phyloP scores from a whole-genome alignment of 2,329 filamentous ascomycete species.

The Fusarium sulawesiense region DNA sequence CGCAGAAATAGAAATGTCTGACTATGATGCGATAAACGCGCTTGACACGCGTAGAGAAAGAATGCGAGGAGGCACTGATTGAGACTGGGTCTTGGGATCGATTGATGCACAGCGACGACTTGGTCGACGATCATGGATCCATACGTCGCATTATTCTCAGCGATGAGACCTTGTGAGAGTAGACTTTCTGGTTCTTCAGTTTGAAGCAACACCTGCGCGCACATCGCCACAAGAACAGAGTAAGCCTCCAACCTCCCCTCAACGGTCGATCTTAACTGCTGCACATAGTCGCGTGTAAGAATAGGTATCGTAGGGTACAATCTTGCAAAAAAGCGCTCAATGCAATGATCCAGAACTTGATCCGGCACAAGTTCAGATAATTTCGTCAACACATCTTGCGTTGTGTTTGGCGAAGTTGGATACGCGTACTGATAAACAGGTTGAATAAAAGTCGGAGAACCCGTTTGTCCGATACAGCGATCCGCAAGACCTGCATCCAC shows the following conservation, averaged over 20 bases:
- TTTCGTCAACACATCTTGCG: constrained; percentile 34
- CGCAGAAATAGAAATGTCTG: constrained; percentile 57
- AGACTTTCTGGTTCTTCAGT: constrained; percentile 52
- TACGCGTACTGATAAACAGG: neutral
- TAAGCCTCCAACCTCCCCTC: constrained; percentile 50
- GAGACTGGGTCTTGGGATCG: constrained; percentile 51
- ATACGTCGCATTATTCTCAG: constrained; percentile 53
- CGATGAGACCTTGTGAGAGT: constrained; percentile 49
- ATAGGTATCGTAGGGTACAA: constrained; percentile 59
- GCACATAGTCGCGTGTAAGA: constrained; percentile 53
- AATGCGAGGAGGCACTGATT: constrained; percentile 56
- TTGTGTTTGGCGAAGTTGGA: neutral
- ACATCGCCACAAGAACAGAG: constrained; percentile 54
- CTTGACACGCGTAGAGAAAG: constrained; percentile 59
- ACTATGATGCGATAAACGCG: constrained; percentile 56
- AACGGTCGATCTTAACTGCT: constrained; percentile 42
- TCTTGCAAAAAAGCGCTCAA: constrained; percentile 54
- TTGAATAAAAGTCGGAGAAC: constrained; percentile 14
- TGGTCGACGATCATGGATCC: constrained; percentile 54
- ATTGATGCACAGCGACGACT: constrained; percentile 51
- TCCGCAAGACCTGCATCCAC: constrained; percentile 55
- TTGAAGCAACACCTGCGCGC: constrained; percentile 56
- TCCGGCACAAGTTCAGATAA: constrained; percentile 51
- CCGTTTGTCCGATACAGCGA: constrained; percentile 50
- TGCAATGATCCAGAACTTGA: constrained; percentile 53